Evolutionary conservation across 106 monocot species (phyloP).

Genomic region (Dendrobium catenatum): DNA sequence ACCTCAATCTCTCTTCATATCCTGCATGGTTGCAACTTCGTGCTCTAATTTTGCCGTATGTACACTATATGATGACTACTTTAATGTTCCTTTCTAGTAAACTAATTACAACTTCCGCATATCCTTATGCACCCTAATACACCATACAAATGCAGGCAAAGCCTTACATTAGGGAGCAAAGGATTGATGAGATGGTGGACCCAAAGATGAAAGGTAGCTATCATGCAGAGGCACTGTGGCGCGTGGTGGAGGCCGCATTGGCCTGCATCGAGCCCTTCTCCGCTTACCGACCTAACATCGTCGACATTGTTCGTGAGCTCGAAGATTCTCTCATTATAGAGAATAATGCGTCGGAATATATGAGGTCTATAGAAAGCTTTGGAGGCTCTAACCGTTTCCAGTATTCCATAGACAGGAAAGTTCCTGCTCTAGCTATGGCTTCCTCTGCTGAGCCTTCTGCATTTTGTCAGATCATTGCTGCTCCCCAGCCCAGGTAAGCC

Average conservation of each 20-base stretch:
- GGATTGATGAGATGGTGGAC: slow-evolving; percentile 57
- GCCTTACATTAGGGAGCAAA: slow-evolving; percentile 43
- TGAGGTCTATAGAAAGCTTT: slow-evolving; percentile 51
- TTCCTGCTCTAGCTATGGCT: slow-evolving; percentile 6
- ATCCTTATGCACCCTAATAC: too few relatives aligned
- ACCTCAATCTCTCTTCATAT: too few relatives aligned
- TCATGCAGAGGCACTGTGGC: slow-evolving; percentile 58
- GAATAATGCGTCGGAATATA: slow-evolving; percentile 63
- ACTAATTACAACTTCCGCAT: too few relatives aligned
- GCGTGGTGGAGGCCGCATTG: slow-evolving; percentile 42
- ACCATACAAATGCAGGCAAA: slow-evolving; percentile 31
- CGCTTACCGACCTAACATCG: slow-evolving; percentile 40
- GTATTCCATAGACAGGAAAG: slow-evolving; percentile 17
- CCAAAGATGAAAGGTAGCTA: slow-evolving; percentile 40
- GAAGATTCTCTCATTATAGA: slow-evolving; percentile 61
- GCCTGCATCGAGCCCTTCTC: slow-evolving; percentile 38
- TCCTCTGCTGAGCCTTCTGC: too few relatives aligned
- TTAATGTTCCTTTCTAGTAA: too few relatives aligned
- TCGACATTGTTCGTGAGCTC: slow-evolving; percentile 45
- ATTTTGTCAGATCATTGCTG: too few relatives aligned
- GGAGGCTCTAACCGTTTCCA: slow-evolving; percentile 45
- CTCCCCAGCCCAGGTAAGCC: too few relatives aligned
- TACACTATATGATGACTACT: too few relatives aligned
- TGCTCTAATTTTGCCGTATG: too few relatives aligned
- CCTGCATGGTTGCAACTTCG: too few relatives aligned